Base-by-base conservation (phyloP, 1,284 basidiomycete genomes). In the Pyrrhoderma lamaoense region DNA sequence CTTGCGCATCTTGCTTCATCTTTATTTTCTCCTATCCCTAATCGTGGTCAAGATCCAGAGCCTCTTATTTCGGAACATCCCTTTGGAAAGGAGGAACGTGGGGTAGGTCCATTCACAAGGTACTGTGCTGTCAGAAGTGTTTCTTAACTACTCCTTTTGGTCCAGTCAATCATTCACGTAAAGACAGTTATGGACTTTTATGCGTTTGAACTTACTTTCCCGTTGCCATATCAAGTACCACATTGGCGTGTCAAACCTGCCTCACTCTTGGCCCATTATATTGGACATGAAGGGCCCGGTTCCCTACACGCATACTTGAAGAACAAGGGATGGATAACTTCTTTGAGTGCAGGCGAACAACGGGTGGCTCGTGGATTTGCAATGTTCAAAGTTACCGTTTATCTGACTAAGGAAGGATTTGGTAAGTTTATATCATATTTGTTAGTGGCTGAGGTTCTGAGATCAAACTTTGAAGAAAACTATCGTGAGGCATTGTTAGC, bases 231-330 rank as follows among this genome's bases (percentile, higher is more conserved):
- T 65, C 85, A 96, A 63, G 73, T 80, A 3, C 81, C 85, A 1
- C 71, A 82, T 43, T 96, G 89, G 80, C 75, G 79, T 35, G 74
- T 85, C 62, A 93, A 93, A 71, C 95, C 96, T 1, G 81, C 76
- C 2, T 71, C 80, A 56, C 89, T 93, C 65, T 64, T 99, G 16
- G 77, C 83, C 2, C 92, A 97, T 66, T 85, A 96, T 62, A 69
- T 97, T 45, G 96, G 96, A 0, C 95, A 99, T 65, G 97, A 99
- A 70, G 97, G 96, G 2, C 83, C 88, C 36, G 96, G 96, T 1
- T 97, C 93, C 0, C 71, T 99, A 39, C 78, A 94, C 59, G 92
- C 92, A 1, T 92, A 93, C 66, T 74, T 99, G 56, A 99, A 98
- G 72, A 74, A 78, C 59, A 86, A 89, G 63, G 93, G 94, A 3